Base-by-base conservation (phyloP, 2,329 filamentous ascomycete genomes). In the Nothomitra cinnamomea region DNA sequence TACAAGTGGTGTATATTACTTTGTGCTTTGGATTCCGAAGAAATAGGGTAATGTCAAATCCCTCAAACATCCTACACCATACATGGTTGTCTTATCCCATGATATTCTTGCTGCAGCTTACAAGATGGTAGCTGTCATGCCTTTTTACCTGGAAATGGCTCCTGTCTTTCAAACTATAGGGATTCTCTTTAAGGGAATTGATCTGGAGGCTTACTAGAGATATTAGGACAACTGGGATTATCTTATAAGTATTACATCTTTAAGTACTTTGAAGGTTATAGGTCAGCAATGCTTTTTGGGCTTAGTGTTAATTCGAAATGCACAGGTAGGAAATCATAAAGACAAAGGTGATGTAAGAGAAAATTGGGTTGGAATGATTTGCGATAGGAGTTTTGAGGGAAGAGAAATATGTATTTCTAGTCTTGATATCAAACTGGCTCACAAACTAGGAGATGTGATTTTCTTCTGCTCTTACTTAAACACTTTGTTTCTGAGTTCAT, bases 181-280 rank as follows among this genome's bases (percentile, higher is more conserved):
- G n/a, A 49, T 49, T 28, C 45, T 49, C 25, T 49, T 49, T 28
- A 24, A 49, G 32, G 45, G 45, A 32, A 3, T 49, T 35, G 45
- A 49, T 49, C 45, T 24, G 19, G 45, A 24, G 12, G 25, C 24
- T 32, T 49, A 49, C 24, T 32, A 24, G 32, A 24, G 45, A 35
- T 49, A 49, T 49, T 24, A 24, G 45, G 45, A 24, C 32, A 49
- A 49, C 25, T 49, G 45, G 45, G 32, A 49, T 49, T 49, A 49
- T 24, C 45, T 49, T 49, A 24, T 32, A 21, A 24, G 24, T 13
- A 49, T 49, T 32, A 49, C 45, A 35, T 24, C 45, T 32, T 28
- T 49, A 24, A 49, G 32, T 32, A n/a, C 32, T 24, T 35, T 49
- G 24, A 28, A 49, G 45, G 45, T 49, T 24, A 32, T 24, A 49